A percentile compares a stretch with the other conserved stretches of the same genome.
These are phyloP conservation scores for apple (Malus domestica) DNA, from an alignment of 306 rosid genomes.

Conservation along the genomic window ASM211411v1 NC_041790.1:2281001-2281500, in stretches of 20 bases:
- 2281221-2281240: slow-evolving; percentile 40
- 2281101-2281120: slow-evolving; percentile 3
- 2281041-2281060: background rate
- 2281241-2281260: slow-evolving; percentile 22
- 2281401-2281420: slow-evolving; percentile 3
- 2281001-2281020: background rate
- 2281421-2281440: background rate
- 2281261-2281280: slow-evolving; percentile 23
- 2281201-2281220: slow-evolving; percentile 38
- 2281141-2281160: background rate
- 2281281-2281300: slow-evolving; percentile 23
- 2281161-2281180: background rate
- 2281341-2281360: slow-evolving; percentile 4
- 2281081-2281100: too few species aligned
- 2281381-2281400: slow-evolving; percentile 55
- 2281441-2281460: slow-evolving; percentile 9
- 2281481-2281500: background rate
- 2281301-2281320: slow-evolving; percentile 28
- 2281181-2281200: background rate
- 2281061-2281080: too few species aligned
- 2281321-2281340: slow-evolving; percentile 25
- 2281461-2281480: background rate
- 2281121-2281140: background rate
- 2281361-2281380: slow-evolving; percentile 35
- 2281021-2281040: background rate